Base-by-base conservation (phyloP, 345 rosid species). In the Hibiscus tridactylites region DNA sequence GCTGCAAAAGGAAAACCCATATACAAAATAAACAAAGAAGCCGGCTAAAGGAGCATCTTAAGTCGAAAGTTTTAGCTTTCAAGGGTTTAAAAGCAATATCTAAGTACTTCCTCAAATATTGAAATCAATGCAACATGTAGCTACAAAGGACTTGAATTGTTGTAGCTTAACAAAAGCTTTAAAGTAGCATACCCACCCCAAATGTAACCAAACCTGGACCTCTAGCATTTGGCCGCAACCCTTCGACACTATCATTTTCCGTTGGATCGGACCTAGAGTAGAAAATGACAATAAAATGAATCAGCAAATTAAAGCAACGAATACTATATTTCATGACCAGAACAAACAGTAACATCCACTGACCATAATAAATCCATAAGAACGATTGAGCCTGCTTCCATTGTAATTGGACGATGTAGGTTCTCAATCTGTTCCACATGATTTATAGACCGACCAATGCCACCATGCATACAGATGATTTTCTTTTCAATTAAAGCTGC, bases 161-260 rank as follows among this genome's bases (percentile, higher is more conserved):
- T 8, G 21, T 8, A 28, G 24, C 28, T 67, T 24, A 66, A 46
- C 13, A 13, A 28, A 6, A 6, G 6, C 3, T 47, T 47, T 26
- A 9, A 33, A 35, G 69, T 49, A 80, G 47, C 8, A 59, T 53
- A 87, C 97, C 85, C 75, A 95, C 99, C 88, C 99, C 99, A 21
- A 92, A 95, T 33, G 99, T 95, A 72, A 95, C 99, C 83, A 92
- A 82, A 47, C 99, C 99, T 49, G 99, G 98, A 72, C 99, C 99
- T 81, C 99, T 92, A 67, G 99, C 99, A 87, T 95, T 95, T 61
- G 98, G 98, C 59, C 99, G 78, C 79, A 95, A 79, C 69, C 99
- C 99, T 85, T 92, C 99, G 53, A 95, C 99, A 12, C 99, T 95
- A 72, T 95, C 99, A 80, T 95, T 95, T 81, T 95, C 99, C 2